Base-by-base conservation (phyloP, 1,284 basidiomycete genomes). In the Cutaneotrichosporon mucoides region DNA sequence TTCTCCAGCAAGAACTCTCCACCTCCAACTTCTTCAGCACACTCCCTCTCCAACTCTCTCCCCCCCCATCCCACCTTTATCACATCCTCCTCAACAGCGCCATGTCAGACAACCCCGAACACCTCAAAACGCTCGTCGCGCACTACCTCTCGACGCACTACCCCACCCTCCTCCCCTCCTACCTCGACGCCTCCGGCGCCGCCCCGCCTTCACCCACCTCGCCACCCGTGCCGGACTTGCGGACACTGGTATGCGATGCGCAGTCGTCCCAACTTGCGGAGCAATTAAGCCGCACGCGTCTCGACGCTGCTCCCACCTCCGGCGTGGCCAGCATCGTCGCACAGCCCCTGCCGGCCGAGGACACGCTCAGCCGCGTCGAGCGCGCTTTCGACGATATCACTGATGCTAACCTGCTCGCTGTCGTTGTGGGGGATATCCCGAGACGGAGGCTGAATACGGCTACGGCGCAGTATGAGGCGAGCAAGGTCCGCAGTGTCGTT, bases 401-500 rank as follows among this genome's bases (percentile, higher is more conserved):
- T 5, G 70, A 72, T 3, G 63, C 61, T n/a, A 77, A 76, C 57
- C 65, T 78, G 6, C 59, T 77, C 37, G 68, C 72, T 6, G 71
- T 76, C 0, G 50, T 57, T 7, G 68, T 64, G 1, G 59, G 52
- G 4, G 50, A 51, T 0, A 44, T 77, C 6, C 73, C 75, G 3
- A 63, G 61, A 34, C 60, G 77, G 43, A 35, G 38, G 1, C 79
- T 79, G 55, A 71, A 78, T 43, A 75, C 75, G 5, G 43, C 62
- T 0, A 63, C 64, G 0, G 78, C 77, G 3, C 70, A 70, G 24
- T 77, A 79, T 40, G 57, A 50, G 3, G 61, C 68, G 2, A 24
- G 37, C 1, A 67, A 60, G 12, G 56, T 49, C 1, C 41, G 48
- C 9, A 66, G 67, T 15, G 79, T 96, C 43, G 87, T 94, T 72